Base-by-base conservation (phyloP, 2,329 filamentous ascomycete species). In the Alternaria solani region DNA sequence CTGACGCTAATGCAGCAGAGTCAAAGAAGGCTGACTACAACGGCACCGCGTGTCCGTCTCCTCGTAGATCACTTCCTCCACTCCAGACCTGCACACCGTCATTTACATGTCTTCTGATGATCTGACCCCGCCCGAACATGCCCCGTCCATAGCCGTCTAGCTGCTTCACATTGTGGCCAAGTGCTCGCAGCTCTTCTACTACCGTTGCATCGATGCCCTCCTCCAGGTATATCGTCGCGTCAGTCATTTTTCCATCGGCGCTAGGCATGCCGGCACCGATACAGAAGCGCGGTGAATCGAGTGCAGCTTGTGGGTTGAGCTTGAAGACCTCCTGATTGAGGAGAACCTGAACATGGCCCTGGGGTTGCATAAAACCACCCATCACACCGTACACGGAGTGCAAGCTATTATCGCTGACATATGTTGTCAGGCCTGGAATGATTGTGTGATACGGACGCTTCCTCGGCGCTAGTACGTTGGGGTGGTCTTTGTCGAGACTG, bases 281-380 rank as follows among this genome's bases (percentile, higher is more conserved):
- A 71, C 93, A 97, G 66, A 98, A 86, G n/a, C 95, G 85, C 16
- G 95, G 94, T 4, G 94, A 91, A 74, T 99, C 95, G 0, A 98
- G 85, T 3, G 94, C 93, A 60, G 92, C 88, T 79, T 99, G 95
- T 0, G 94, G 93, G 64, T 89, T 90, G 54, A 93, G 84, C 2
- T 89, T 88, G 69, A 94, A 96, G 0, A 93, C 87, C 0, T 96
- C 80, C 86, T 96, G 94, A 67, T 96, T 96, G 2, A 98, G 83
- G 9, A 99, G 81, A 0, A 97, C 93, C 79, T 98, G 95, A 0
- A 98, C 89, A 62, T 98, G 95, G 23, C 94, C 95, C 79, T 98
- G 95, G 0, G 95, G 95, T 81, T 99, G 95, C 91, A 98, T 98
- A 80, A 96, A 98, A 2, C 93, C 94, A 53, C 95, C 95, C 95